phyloP scores from a whole-genome alignment of 2,329 filamentous ascomycete genomes.

The Penicillium frequentans region DNA sequence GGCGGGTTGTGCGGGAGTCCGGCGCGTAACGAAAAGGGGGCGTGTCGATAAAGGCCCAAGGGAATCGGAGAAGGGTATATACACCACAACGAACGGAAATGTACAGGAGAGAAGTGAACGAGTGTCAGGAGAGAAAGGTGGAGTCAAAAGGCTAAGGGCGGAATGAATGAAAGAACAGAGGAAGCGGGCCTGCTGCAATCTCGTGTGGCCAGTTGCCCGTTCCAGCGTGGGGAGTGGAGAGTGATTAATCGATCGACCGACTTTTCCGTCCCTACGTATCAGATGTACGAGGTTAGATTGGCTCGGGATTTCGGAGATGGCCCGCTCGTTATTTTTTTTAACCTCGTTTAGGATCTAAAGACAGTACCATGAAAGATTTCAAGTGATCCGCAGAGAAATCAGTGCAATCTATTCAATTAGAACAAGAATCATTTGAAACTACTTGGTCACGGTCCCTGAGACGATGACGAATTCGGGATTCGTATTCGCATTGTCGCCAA shows the following conservation, averaged over 20 bases:
- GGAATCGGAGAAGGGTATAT: background rate
- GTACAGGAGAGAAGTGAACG: background rate
- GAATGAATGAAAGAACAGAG: background rate
- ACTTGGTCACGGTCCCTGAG: background rate
- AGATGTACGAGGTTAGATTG: slow-evolving; percentile 4
- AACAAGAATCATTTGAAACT: background rate
- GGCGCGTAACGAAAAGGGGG: background rate
- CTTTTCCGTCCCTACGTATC: background rate
- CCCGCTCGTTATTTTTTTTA: background rate
- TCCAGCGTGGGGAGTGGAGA: background rate
- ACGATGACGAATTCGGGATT: background rate
- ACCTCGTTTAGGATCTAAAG: background rate
- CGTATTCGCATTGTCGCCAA: background rate
- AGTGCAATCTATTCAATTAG: background rate
- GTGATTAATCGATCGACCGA: background rate
- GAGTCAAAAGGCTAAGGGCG: background rate
- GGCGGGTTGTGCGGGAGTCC: background rate
- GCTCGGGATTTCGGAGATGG: background rate
- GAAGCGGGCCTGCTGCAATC: slow-evolving; percentile 1
- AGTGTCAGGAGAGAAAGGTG: background rate
- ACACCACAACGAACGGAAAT: background rate
- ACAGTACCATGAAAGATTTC: background rate
- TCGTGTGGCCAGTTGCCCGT: slow-evolving; percentile 17
- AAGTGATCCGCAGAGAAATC: background rate
- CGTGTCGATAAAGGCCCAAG: background rate